Conservation (phyloP, 2,329 filamentous ascomycete species). For the Cordyceps militaris region DNA sequence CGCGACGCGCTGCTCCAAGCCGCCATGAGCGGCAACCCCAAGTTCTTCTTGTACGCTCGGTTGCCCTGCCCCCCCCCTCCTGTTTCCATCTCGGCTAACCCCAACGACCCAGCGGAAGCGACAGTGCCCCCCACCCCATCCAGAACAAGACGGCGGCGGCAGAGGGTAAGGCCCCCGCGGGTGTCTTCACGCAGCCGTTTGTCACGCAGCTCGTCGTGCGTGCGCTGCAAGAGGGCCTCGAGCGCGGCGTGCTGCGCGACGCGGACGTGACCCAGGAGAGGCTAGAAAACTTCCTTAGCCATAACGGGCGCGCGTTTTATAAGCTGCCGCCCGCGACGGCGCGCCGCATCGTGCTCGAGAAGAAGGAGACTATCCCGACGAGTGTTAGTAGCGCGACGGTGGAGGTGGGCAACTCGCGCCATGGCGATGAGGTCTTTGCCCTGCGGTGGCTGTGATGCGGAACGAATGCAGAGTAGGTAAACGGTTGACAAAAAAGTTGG, state of each 20-base stretch:
- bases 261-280: conserved; percentile 47
- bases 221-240: conserved; percentile 54
- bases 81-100: neutral
- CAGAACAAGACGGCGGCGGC: conserved; percentile 44
- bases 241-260: conserved; percentile 43
- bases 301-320: conserved; percentile 49
- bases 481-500: too few species aligned
- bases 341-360: conserved; percentile 30
- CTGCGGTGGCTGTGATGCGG: conserved; percentile 26
- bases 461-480: too few species aligned
- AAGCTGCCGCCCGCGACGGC: conserved; percentile 24
- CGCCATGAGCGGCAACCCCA: conserved; percentile 49
- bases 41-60: conserved; percentile 63
- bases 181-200: conserved; percentile 73
- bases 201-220: conserved; percentile 57
- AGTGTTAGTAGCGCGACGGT: conserved; percentile 34
- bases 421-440: conserved; percentile 35
- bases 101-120: conserved; percentile 39
- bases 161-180: conserved; percentile 55
- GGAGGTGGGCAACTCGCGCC: conserved; percentile 38
- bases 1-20: conserved; percentile 65
- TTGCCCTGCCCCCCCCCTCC: neutral
- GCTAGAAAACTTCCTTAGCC: conserved; percentile 48
- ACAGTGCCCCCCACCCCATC: conserved; percentile 58
- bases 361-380: conserved; percentile 32